Evolutionary conservation across 2,329 filamentous ascomycete genomes (phyloP).

Genomic region (Penicillium sp.): DNA sequence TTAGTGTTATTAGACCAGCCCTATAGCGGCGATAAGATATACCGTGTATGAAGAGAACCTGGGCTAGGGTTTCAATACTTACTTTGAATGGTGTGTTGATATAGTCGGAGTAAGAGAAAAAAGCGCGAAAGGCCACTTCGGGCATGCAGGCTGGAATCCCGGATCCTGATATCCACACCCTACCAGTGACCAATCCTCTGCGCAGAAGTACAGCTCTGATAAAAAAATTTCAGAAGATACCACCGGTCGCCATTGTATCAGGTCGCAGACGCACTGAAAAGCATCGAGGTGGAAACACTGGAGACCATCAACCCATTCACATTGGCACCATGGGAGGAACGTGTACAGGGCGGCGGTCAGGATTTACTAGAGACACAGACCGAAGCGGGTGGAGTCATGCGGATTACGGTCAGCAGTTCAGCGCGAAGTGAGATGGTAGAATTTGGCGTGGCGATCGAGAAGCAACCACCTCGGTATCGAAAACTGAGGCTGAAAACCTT

Average conservation of each 20-base stretch:
- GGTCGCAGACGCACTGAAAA: background rate
- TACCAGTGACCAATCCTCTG: background rate
- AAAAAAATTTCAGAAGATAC: background rate
- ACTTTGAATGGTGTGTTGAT: no score
- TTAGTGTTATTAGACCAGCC: no score
- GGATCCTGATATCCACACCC: background rate
- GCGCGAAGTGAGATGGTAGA: conserved; percentile 22
- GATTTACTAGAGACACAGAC: background rate
- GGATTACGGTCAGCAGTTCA: conserved; percentile 23
- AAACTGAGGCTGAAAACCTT: conserved; percentile 25
- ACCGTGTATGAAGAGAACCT: no score
- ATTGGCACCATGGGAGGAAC: conserved; percentile 1
- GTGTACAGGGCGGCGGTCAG: background rate
- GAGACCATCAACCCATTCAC: conserved; percentile 3
- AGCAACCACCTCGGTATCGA: conserved; percentile 10
- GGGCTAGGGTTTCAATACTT: no score
- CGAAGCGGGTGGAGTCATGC: conserved; percentile 10
- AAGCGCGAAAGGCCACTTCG: no score
- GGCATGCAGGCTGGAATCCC: no score
- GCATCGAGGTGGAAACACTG: background rate
- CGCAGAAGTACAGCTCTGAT: background rate
- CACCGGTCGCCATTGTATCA: background rate
- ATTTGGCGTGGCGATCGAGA: conserved; percentile 29
- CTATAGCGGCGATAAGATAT: no score
- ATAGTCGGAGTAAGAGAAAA: no score